These are phyloP conservation scores for Lactarius sanguifluus DNA, from an alignment of 768 basidiomycete genomes.

Conservation along the genomic window DNA sequence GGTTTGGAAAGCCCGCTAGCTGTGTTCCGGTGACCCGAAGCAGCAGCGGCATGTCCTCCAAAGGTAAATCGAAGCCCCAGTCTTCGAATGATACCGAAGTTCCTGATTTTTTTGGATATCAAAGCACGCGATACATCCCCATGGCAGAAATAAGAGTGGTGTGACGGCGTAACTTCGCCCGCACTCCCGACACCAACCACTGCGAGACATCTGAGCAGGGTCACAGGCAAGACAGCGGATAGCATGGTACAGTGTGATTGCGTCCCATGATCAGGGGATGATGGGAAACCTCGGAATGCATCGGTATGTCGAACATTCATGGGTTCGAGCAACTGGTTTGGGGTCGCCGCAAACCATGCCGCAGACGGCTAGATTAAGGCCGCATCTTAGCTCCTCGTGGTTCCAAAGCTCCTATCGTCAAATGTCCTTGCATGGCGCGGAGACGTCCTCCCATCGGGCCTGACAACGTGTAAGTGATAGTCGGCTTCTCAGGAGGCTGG, in stretches of 20 bases:
- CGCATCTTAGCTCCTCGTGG: constrained; percentile 17
- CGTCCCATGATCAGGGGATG: constrained; percentile 58
- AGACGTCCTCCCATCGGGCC: constrained; percentile 77
- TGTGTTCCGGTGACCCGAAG: constrained; percentile 37
- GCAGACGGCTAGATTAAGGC: constrained; percentile 89
- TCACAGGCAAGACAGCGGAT: constrained; percentile 71
- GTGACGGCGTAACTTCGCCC: constrained; percentile 66
- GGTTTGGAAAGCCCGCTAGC: constrained; percentile 51
- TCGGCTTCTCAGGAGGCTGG: constrained; percentile 59
- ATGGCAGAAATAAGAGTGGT: constrained; percentile 65
- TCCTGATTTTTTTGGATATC: constrained; percentile 68
- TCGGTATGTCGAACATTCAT: constrained; percentile 93
- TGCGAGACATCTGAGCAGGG: constrained; percentile 48
- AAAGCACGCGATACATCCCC: constrained; percentile 62
- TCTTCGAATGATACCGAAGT: constrained; percentile 81
- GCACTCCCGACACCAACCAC: constrained; percentile 57
- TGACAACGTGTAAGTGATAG: constrained; percentile 63
- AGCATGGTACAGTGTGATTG: constrained; percentile 82
- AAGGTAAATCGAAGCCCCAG: constrained; percentile 57
- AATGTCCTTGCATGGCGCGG: constrained; percentile 87
- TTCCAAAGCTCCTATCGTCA: constrained; percentile 34
- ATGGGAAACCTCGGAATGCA: constrained; percentile 80
- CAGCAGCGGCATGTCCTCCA: constrained; percentile 72
- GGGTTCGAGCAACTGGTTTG: constrained; percentile 77
- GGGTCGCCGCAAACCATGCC: constrained; percentile 55